Conservation (phyloP, 208 protist genomes). For the Leishmania lainsoni region DNA sequence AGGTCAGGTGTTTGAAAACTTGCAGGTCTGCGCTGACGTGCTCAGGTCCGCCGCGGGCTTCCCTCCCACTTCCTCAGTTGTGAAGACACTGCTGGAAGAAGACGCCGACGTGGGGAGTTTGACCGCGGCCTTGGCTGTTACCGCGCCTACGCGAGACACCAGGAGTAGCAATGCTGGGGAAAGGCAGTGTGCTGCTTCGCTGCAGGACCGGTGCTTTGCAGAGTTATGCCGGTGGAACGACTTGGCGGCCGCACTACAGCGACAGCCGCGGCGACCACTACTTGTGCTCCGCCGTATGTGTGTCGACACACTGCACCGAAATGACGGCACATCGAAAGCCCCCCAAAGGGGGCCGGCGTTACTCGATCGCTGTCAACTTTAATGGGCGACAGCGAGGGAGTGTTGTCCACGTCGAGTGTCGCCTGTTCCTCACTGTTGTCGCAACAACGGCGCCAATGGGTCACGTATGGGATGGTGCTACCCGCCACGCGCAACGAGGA, state of each 20-base stretch:
- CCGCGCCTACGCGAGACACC: not conserved
- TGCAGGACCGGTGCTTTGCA: constrained; percentile 35
- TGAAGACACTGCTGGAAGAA: not conserved
- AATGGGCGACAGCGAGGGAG: not conserved
- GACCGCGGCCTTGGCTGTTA: constrained; percentile 18
- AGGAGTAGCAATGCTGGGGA: not conserved
- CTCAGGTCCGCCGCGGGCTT: constrained; percentile 1
- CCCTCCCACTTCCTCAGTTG: not conserved
- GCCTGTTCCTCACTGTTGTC: not conserved
- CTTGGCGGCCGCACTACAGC: constrained; percentile 42
- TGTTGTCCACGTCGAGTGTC: not conserved
- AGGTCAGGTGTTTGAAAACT: constrained; percentile 10
- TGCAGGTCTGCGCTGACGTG: constrained; percentile 5
- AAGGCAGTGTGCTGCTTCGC: not conserved
- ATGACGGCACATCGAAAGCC: not conserved
- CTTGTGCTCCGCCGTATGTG: constrained; percentile 20
- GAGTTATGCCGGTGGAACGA: constrained; percentile 47
- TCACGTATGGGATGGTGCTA: constrained; percentile 52
- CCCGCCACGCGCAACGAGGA: constrained; percentile 47
- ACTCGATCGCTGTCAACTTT: not conserved
- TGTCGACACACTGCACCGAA: not conserved
- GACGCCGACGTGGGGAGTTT: constrained; percentile 15
- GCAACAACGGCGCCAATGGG: not conserved
- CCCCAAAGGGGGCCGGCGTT: no score
- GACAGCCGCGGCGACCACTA: constrained; percentile 50